phyloP scores from a whole-genome alignment of 75 land plant genomes.

The Pseudotsuga menziesii region DNA sequence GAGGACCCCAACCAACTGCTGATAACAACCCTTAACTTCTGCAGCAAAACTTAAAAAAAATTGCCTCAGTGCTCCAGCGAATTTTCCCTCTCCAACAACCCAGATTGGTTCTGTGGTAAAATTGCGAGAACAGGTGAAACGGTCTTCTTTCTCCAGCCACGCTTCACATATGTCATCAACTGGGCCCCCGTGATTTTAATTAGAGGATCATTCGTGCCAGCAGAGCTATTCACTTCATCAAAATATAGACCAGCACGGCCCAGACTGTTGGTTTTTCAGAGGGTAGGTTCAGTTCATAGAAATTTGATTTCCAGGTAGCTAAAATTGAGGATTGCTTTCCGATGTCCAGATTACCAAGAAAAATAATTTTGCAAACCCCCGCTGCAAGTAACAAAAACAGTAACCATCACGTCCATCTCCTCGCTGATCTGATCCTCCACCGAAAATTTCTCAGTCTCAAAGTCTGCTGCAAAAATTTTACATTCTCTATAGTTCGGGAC shows the following conservation, averaged over 20 bases:
- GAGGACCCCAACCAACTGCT: too few relatives aligned
- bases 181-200: background rate
- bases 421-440: background rate
- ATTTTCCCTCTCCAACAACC: conserved; percentile 38
- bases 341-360: conserved; percentile 2
- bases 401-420: conserved; percentile 8
- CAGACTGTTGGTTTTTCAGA: background rate
- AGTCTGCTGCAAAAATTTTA: too few relatives aligned
- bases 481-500: too few relatives aligned
- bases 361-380: conserved; percentile 5
- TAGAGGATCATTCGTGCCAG: background rate
- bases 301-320: conserved; percentile 1
- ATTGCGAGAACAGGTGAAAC: conserved; percentile 50
- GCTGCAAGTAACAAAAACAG: background rate
- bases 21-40: too few relatives aligned
- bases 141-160: conserved; percentile 73
- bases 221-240: background rate
- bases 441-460: too few relatives aligned
- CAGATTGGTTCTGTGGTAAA: conserved; percentile 56
- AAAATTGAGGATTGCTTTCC: conserved; percentile 1
- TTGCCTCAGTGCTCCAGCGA: too few relatives aligned
- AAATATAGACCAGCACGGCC: conserved; percentile 8
- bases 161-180: conserved; percentile 38
- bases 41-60: too few relatives aligned
- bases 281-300: background rate